These are phyloP conservation scores for Ichthyophthirius multifiliis DNA, from an alignment of 169 alveolate genomes.

Conservation along the genomic window DNA sequence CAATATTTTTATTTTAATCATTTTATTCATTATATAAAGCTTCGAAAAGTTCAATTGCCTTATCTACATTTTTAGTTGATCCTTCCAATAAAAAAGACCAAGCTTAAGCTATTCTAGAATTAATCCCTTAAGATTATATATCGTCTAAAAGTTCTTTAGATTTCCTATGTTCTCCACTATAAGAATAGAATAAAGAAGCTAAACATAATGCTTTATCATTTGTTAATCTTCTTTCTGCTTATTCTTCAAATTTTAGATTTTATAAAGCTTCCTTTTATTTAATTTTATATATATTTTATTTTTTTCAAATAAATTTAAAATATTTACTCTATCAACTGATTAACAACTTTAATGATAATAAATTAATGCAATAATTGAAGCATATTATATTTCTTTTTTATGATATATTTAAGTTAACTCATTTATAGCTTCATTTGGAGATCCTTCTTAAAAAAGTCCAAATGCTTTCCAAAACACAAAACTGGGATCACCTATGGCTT, in stretches of 20 bases:
- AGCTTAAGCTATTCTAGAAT: conserved; percentile 53
- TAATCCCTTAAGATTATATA: conserved; percentile 30
- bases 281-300: not conserved
- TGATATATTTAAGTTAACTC: conserved; percentile 68
- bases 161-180: conserved; percentile 48
- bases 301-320: conserved; percentile 19
- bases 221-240: conserved; percentile 63
- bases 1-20: conserved; percentile 64
- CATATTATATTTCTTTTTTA: conserved; percentile 76
- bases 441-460: conserved; percentile 76
- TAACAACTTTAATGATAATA: conserved; percentile 70
- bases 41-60: conserved; percentile 55
- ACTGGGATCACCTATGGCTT: conserved; percentile 77
- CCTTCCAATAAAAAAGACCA: conserved; percentile 63
- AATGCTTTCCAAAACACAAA: conserved; percentile 82
- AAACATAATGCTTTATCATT: conserved; percentile 60
- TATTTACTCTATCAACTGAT: conserved; percentile 63
- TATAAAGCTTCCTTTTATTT: conserved; percentile 73
- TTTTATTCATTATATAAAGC: conserved; percentile 66
- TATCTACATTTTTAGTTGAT: conserved; percentile 21
- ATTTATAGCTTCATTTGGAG: conserved; percentile 82
- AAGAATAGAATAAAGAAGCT: conserved; percentile 63
- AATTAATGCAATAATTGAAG: conserved; percentile 63
- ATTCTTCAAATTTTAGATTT: conserved; percentile 55
- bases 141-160: conserved; percentile 53